Evolutionary conservation across 2,329 filamentous ascomycete genomes (phyloP).

Genomic region (Coniella vitis): DNA sequence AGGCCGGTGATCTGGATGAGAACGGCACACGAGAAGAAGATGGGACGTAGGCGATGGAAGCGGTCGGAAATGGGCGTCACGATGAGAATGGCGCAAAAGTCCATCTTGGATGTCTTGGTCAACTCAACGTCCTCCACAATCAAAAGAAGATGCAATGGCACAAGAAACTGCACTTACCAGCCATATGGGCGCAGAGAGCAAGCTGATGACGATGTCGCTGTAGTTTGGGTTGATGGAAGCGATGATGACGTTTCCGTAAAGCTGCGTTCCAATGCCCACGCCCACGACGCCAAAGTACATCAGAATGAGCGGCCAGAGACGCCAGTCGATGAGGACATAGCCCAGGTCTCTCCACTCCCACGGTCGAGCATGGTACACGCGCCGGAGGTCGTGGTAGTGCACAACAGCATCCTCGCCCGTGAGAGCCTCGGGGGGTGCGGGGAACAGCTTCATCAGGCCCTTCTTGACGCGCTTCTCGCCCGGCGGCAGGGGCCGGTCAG

Average conservation of each 20-base stretch:
- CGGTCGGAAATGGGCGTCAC: constrained; percentile 81
- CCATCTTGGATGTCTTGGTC: constrained; percentile 50
- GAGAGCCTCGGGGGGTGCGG: constrained; percentile 62
- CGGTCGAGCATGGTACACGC: constrained; percentile 68
- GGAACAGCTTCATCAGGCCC: constrained; percentile 58
- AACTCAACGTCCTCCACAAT: not conserved
- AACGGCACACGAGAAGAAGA: constrained; percentile 73
- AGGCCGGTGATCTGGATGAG: constrained; percentile 77
- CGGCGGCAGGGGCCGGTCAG: constrained; percentile 71
- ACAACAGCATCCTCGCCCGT: constrained; percentile 70
- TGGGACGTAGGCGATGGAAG: constrained; percentile 70
- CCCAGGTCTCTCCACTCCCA: constrained; percentile 69
- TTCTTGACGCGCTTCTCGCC: constrained; percentile 49
- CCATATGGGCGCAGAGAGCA: constrained; percentile 89
- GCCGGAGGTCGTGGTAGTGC: constrained; percentile 75
- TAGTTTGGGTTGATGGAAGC: constrained; percentile 67
- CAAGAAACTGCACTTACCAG: constrained; percentile 50
- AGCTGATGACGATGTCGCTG: constrained; percentile 66
- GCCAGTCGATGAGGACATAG: constrained; percentile 73
- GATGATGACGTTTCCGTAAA: constrained; percentile 84
- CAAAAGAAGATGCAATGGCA: not conserved
- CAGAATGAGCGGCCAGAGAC: constrained; percentile 74
- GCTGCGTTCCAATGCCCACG: constrained; percentile 83
- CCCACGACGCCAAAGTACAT: constrained; percentile 97
- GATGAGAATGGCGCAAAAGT: constrained; percentile 78